phyloP scores from a whole-genome alignment of 805 yeast species.

The Blastobotrys attinorum region DNA sequence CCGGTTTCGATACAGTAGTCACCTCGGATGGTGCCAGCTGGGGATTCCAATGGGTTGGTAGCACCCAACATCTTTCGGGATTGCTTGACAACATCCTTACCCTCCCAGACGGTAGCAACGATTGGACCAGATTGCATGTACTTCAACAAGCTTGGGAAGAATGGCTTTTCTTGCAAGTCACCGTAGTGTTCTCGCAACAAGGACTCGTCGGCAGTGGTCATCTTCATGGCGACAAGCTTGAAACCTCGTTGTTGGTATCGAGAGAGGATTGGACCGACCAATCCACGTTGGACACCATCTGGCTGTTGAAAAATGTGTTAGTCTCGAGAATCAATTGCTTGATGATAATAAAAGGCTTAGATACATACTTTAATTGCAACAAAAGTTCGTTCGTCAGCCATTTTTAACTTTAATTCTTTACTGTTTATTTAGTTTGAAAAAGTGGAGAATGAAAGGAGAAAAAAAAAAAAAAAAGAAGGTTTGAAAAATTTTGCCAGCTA shows the following conservation, averaged over 20 bases:
- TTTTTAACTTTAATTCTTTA: slow-evolving; percentile 8
- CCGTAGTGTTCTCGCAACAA: slow-evolving; percentile 90
- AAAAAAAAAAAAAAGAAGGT: neutral
- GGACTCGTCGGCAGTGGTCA: slow-evolving; percentile 77
- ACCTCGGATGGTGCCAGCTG: slow-evolving; percentile 99
- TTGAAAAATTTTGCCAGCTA: neutral
- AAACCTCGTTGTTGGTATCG: slow-evolving; percentile 97
- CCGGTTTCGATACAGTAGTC: slow-evolving; percentile 98
- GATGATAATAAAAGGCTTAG: no score
- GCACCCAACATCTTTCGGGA: slow-evolving; percentile 98
- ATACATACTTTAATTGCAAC: slow-evolving; percentile 34
- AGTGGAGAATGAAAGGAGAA: neutral
- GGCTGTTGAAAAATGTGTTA: slow-evolving; percentile 41
- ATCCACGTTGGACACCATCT: slow-evolving; percentile 99
- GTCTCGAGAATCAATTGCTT: neutral
- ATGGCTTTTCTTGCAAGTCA: slow-evolving; percentile 92
- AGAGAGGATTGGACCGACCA: slow-evolving; percentile 77
- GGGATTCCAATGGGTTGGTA: slow-evolving; percentile 94
- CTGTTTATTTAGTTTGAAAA: no score
- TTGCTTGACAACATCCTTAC: slow-evolving; percentile 98
- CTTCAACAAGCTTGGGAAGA: slow-evolving; percentile 92
- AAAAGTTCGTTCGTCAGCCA: slow-evolving; percentile 29
- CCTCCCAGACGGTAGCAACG: slow-evolving; percentile 99
- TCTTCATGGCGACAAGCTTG: slow-evolving; percentile 94
- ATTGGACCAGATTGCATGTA: slow-evolving; percentile 99